Evolutionary conservation across 176 grass and related monocot species (phyloP), one percentile per base, ranked within the genome.

Genomic region (Pontederia paniculata): DNA sequence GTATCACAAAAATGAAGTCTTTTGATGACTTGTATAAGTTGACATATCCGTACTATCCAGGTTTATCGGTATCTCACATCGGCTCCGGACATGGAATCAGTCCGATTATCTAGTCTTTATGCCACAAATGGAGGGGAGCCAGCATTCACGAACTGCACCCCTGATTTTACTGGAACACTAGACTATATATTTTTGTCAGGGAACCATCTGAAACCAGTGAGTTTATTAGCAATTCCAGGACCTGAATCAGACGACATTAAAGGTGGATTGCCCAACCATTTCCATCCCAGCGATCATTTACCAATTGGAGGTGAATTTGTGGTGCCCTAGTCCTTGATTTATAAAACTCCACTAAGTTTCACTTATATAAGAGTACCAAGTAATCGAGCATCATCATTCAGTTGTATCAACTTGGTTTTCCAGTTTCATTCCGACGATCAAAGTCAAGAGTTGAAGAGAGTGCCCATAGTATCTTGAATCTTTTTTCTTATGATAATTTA

Each of bases 271-370:
- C 91, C 91, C 66, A 97, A 90, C 65, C 74, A 65, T 44, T 64
- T 74, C 44, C 86, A 90, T 74, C 86, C 93, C 45, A 97, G 93
- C 21, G 93, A 97, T 52, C 86, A 97, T 68, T 62, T 97, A 66
- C 83, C 93, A 47, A 88, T 97, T 23, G 93, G 86, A 37, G 83
- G 74, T 11, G 93, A 84, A 74, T 90, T 97, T 55, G 17, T 58
- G 52, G 71, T 89, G 22, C 49, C 28, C 55, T 19, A 63, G 21
- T 47, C 19, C 60, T 15, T 63, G 19, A 47, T 48, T 22, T 46
- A 15, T 63, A 18, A 52, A 20, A 56, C 8, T 23, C 23, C 7
- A 56, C 23, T 12, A 23, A 56, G 54, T 56, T 23, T 37, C 28
- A 37, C 7, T 37, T 5, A 37, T 6, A 2, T 37, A 2, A 37